Evolutionary conservation across 306 rosid genomes (phyloP), one percentile per base, ranked within the genome.

Genomic region (Acacia acuminata): DNA sequence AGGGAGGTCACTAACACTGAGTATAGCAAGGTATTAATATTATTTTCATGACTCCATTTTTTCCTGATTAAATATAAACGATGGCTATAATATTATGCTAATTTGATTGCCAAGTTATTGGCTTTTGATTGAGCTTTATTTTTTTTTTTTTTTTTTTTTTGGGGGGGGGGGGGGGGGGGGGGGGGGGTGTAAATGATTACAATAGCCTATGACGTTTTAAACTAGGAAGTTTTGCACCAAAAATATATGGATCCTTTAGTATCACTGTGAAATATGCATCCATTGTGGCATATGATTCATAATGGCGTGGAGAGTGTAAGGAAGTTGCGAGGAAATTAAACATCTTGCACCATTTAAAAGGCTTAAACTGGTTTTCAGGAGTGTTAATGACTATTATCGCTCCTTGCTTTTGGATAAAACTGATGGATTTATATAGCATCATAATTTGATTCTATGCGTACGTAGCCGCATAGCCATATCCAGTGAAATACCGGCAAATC

Each of bases 1-100:
- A 89, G 97, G 89, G 97, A 86, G 27, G 79, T 94, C 79, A 75
- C 82, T 34, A 76, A 56, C 89, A 88, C 38, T 55, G 98, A 96
- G 82, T 96, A 92, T 82, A 85, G 2, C 86, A 96, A 90, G 99
- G 99, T 94, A 47, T 80, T 86, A 77, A 56, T 67, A 24, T 25
- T 81, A 17, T 25, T 82, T 73, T 63, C 22, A 30, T 58, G 45
- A 30, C 71, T 76, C 32, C 42, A 50, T 16, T 32, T 56, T 25
- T 56, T 34, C 6, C 61, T 45, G 34, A 61, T 66, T 8, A 34
- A 32, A 71, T 24, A 51, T 36, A 61, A 45, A 22, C 56, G 77
- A 71, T 60, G 66, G 43, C 44, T 71, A 34, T 50, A 44, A 42
- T 51, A 71, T 42, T 44, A 32, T 55, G 48, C 19, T 22, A 16